Conservation (phyloP, 1,284 basidiomycete species). For the Wolfiporia cocos region DNA sequence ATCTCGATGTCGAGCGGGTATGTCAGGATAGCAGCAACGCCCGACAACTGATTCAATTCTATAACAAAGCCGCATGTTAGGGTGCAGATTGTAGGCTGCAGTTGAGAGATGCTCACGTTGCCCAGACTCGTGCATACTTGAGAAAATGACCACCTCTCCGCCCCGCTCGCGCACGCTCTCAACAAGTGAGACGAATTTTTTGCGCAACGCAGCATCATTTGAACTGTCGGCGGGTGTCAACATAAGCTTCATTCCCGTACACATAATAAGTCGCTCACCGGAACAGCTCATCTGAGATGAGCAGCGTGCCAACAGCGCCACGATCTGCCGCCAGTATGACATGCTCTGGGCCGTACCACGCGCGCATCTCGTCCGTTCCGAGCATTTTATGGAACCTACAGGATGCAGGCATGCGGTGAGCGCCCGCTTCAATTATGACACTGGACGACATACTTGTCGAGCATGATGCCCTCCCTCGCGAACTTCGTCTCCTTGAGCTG, state of each 20-base stretch:
- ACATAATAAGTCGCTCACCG: slow-evolving; percentile 42
- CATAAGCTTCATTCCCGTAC: no score
- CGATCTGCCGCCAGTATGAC: slow-evolving; percentile 88
- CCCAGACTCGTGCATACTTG: slow-evolving; percentile 98
- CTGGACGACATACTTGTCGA: slow-evolving; percentile 63
- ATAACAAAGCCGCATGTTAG: slow-evolving; percentile 5
- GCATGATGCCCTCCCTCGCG: slow-evolving; percentile 86
- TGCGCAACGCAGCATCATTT: slow-evolving; percentile 70
- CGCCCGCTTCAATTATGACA: background rate
- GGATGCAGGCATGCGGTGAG: background rate
- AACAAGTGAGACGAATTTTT: slow-evolving; percentile 84
- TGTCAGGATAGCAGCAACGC: slow-evolving; percentile 93
- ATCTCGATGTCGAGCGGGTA: slow-evolving; percentile 96
- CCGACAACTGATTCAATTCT: slow-evolving; percentile 95
- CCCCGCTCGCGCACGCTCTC: slow-evolving; percentile 87
- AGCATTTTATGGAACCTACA: slow-evolving; percentile 95
- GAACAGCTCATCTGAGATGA: slow-evolving; percentile 96
- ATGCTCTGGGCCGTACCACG: slow-evolving; percentile 98
- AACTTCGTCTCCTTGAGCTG: slow-evolving; percentile 98
- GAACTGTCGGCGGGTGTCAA: no score
- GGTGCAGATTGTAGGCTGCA: no score
- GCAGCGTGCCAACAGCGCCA: slow-evolving; percentile 89
- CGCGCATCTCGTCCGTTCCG: slow-evolving; percentile 88
- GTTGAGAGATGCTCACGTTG: slow-evolving; percentile 71
- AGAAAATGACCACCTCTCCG: slow-evolving; percentile 94